phyloP scores from a whole-genome alignment of 192 early-diverging fungal genomes.

The Coemansia javaensis region DNA sequence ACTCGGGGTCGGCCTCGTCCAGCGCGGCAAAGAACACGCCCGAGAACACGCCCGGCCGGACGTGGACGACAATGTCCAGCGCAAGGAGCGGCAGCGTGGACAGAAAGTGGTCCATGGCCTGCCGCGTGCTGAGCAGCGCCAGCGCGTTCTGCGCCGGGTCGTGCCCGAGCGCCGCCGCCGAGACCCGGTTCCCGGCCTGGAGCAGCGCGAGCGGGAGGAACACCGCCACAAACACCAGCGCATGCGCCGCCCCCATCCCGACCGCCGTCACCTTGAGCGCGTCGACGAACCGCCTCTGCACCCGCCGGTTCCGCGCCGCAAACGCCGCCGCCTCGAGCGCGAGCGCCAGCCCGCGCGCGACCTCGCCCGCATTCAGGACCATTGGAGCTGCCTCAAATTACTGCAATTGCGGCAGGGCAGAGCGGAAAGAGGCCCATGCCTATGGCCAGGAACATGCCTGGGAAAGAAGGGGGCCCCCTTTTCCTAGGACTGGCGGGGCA shows the following conservation, averaged over 20 bases:
- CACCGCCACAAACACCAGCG: constrained; percentile 14
- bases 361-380: constrained; percentile 18
- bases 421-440: too few species aligned
- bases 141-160: constrained; percentile 25
- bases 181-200: constrained; percentile 14
- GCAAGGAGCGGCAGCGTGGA: constrained; percentile 34
- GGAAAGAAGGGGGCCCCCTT: too few species aligned
- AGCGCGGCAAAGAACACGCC: constrained; percentile 42
- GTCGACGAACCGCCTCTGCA: constrained; percentile 24
- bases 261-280: constrained; percentile 24
- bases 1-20: constrained; percentile 34
- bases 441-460: too few species aligned
- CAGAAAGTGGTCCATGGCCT: constrained; percentile 36
- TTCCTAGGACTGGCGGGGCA: too few species aligned
- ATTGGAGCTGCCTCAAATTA: neutral
- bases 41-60: constrained; percentile 18
- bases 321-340: constrained; percentile 35
- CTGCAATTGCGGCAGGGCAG: too few species aligned
- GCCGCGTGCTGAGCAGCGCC: constrained; percentile 29
- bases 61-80: constrained; percentile 34
- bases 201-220: constrained; percentile 35
- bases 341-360: constrained; percentile 25
- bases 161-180: constrained; percentile 24
- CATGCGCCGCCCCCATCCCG: constrained; percentile 24
- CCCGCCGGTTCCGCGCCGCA: constrained; percentile 24